These are phyloP conservation scores for Suillus occidentalis DNA, from an alignment of 768 basidiomycete species.

Conservation along the genomic window DNA sequence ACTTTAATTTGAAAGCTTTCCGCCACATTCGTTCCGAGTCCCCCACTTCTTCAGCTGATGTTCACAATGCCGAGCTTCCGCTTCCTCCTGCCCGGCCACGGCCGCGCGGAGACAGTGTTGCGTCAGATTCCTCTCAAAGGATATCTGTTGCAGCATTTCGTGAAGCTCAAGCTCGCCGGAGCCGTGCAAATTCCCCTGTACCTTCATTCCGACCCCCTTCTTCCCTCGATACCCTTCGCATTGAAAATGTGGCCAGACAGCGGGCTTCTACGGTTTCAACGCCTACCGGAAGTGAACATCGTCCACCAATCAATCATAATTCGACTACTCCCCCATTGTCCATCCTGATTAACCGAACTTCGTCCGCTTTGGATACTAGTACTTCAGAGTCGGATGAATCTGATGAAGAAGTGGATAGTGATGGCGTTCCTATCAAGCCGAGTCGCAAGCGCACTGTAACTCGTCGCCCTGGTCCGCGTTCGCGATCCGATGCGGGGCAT, in stretches of 20 bases:
- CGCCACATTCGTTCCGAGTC: conserved; percentile 59
- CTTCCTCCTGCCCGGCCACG: conserved; percentile 44
- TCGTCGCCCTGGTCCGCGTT: conserved; percentile 15
- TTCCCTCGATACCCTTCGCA: conserved; percentile 29
- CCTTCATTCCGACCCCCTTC: conserved; percentile 49
- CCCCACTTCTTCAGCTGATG: conserved; percentile 26
- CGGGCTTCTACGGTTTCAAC: conserved; percentile 33
- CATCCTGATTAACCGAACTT: conserved; percentile 5
- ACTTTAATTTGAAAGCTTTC: conserved; percentile 77
- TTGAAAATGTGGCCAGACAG: conserved; percentile 24
- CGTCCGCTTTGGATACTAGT: conserved; percentile 15
- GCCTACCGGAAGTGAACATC: conserved; percentile 16
- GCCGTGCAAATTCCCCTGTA: conserved; percentile 58
- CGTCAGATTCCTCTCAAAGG: conserved; percentile 67
- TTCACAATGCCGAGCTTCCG: conserved; percentile 21
- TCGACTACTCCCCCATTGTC: conserved; percentile 12
- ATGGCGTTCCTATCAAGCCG: conserved; percentile 34
- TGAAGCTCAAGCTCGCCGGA: conserved; percentile 71
- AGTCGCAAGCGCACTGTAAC: conserved; percentile 36
- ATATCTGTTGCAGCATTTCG: conserved; percentile 83
- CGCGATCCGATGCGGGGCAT: conserved; percentile 24
- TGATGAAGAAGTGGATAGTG: conserved; percentile 38
- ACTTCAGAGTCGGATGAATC: conserved; percentile 34
- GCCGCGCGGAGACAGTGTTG: conserved; percentile 56
- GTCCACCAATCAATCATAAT: conserved; percentile 13